A percentile compares a stretch with the other conserved stretches of the same genome.
phyloP scores from a whole-genome alignment of 768 basidiomycete species.

The Suillus placidus region DNA sequence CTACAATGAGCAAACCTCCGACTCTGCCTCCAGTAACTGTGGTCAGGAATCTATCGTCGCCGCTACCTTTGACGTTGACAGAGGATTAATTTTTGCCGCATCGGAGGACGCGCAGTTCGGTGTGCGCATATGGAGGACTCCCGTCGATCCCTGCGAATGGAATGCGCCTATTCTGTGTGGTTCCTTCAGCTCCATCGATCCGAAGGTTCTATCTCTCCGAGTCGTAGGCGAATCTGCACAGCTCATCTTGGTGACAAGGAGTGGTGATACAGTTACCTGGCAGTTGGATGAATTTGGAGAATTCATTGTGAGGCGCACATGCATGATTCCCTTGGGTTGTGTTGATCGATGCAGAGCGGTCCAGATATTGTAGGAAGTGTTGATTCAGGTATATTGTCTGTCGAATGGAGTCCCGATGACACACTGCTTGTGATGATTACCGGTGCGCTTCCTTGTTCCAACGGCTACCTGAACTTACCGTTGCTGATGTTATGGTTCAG shows the following conservation, averaged over 20 bases:
- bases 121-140: conserved; percentile 58
- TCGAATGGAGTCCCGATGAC: conserved; percentile 92
- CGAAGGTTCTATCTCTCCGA: conserved; percentile 64
- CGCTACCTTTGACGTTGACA: conserved; percentile 64
- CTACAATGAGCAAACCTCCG: conserved; percentile 20
- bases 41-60: conserved; percentile 43
- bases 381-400: conserved; percentile 80
- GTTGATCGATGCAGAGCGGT: conserved; percentile 22
- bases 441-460: conserved; percentile 43
- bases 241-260: conserved; percentile 66
- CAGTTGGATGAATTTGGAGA: conserved; percentile 51
- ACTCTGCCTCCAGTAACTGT: conserved; percentile 17
- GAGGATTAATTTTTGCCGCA: conserved; percentile 58
- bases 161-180: conserved; percentile 26
- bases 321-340: background rate
- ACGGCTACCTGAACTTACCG: background rate
- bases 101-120: conserved; percentile 62
- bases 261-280: conserved; percentile 82
- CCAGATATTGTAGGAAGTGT: conserved; percentile 84
- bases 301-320: conserved; percentile 41
- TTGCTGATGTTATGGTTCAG: conserved; percentile 26
- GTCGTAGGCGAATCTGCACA: conserved; percentile 73
- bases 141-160: conserved; percentile 15
- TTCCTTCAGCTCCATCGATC: conserved; percentile 20
- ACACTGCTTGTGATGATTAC: conserved; percentile 82